These are phyloP conservation scores for Eimeria acervulina DNA, from an alignment of 169 alveolate species.

Conservation along the genomic window DNA sequence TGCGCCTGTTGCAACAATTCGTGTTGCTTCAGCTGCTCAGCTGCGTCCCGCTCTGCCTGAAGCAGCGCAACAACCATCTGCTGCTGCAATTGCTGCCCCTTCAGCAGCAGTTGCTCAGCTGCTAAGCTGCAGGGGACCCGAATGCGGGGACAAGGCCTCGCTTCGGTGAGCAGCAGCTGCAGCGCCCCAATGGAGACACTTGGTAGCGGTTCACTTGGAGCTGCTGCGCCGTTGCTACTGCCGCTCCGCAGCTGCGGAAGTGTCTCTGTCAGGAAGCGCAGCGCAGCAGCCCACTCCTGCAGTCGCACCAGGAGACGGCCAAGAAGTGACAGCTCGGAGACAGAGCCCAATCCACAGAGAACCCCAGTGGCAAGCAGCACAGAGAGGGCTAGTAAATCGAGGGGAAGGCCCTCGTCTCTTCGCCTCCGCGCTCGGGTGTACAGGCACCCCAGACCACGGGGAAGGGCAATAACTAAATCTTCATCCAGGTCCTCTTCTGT, in stretches of 20 bases:
- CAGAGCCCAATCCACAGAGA: conserved; percentile 52
- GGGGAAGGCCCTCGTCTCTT: conserved; percentile 58
- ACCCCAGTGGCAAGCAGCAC: conserved; percentile 56
- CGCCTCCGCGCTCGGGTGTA: conserved; percentile 58
- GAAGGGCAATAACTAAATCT: conserved; percentile 19
- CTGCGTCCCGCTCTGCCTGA: conserved; percentile 55
- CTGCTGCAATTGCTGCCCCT: conserved; percentile 72
- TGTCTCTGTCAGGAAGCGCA: conserved; percentile 55
- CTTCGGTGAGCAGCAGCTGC: conserved; percentile 67
- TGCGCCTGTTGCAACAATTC: conserved; percentile 21
- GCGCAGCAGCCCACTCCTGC: conserved; percentile 73
- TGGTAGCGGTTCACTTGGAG: conserved; percentile 11
- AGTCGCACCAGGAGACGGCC: conserved; percentile 58
- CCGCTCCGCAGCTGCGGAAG: conserved; percentile 55
- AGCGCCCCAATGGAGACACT: conserved; percentile 78
- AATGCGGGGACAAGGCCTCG: conserved; percentile 59
- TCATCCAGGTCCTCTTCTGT: conserved; percentile 53
- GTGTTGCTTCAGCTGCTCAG: conserved; percentile 51
- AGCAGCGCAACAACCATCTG: conserved; percentile 50
- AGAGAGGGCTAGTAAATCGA: conserved; percentile 36
- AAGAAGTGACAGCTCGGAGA: not conserved
- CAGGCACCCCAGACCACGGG: conserved; percentile 57
- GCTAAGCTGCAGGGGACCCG: conserved; percentile 41
- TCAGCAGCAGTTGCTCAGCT: conserved; percentile 68
- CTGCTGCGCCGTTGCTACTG: conserved; percentile 39